Conservation (phyloP, 108 stramenopile genomes). For the Skeletonema grethae region DNA sequence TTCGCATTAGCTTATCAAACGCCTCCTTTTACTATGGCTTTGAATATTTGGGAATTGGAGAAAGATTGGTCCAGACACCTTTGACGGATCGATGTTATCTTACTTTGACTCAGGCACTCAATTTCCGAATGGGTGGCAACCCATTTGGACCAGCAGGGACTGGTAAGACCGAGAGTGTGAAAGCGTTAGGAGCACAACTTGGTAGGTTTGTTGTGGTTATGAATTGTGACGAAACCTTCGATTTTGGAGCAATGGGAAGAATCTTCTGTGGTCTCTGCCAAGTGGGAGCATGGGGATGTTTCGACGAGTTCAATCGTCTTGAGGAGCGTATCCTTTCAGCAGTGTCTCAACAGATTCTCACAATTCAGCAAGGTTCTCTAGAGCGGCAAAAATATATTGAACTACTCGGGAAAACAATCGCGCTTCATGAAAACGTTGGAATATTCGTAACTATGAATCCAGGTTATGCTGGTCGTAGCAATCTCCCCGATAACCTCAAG, state of each 20-base stretch:
- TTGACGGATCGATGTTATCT: conserved; percentile 98
- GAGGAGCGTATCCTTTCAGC: conserved; percentile 97
- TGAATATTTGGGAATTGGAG: conserved; percentile 98
- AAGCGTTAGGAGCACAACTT: conserved; percentile 95
- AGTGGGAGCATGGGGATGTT: conserved; percentile 96
- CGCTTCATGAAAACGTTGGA: conserved; percentile 92
- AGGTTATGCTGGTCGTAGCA: conserved; percentile 98
- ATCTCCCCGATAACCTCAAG: conserved; percentile 99
- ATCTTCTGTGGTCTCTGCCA: conserved; percentile 97
- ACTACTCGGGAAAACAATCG: conserved; percentile 71
- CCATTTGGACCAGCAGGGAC: conserved; percentile 99
- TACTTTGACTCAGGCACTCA: conserved; percentile 96
- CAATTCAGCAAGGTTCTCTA: conserved; percentile 92
- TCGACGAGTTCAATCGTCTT: conserved; percentile 99
- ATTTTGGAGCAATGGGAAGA: conserved; percentile 97
- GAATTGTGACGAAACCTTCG: conserved; percentile 97
- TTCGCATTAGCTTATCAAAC: conserved; percentile 90
- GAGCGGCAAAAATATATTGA: conserved; percentile 73
- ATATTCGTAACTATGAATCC: conserved; percentile 99
- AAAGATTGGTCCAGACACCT: conserved; percentile 97
- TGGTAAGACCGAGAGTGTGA: conserved; percentile 98
- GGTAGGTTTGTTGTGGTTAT: conserved; percentile 98
- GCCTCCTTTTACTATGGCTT: conserved; percentile 96
- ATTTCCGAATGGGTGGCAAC: conserved; percentile 96
- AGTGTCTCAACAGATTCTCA: conserved; percentile 96